Evolutionary conservation across 2,329 filamentous ascomycete species (phyloP), one percentile per base, ranked within the genome.

Genomic region (Ophiostoma pallidulum): DNA sequence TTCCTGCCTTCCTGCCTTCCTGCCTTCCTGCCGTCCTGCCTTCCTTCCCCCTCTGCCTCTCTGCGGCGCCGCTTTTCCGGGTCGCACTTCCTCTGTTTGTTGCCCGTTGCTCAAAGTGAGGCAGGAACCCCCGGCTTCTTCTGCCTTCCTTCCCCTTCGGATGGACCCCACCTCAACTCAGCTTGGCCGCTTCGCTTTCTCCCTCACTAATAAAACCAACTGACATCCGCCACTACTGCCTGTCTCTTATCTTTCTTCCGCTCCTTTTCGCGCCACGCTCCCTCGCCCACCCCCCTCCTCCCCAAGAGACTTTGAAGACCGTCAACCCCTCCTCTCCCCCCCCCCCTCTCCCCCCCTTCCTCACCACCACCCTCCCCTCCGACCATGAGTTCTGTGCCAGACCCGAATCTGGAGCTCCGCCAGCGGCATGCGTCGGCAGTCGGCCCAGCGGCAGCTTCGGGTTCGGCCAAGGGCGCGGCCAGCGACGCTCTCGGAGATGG

Each of bases 301-400:
- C 24, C 20, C 14, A 16, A 14, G 7, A 35, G 19, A 22, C 37
- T 42, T 38, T 31, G 37, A 24, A 19, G 18, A 24, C n/a, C n/a
- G n/a, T n/a, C n/a, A n/a, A n/a, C n/a, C n/a, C n/a, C 12, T 31
- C 12, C 13, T 41, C 16, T 42, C 36, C 13, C 29, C 20, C 29
- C 26, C 35, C 40, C 19, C 33, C 16, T 37, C 35, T 45, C 22
- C 8, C 33, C 41, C 35, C 35, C 16, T 26, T 32, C 46, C 31
- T 26, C 31, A 31, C 26, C 33, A 9, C 19, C 40, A 29, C 18
- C n/a, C 36, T 14, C 32, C 33, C 7, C 16, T 31, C 39, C 29
- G 20, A 50, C 42, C 19, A 51, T 51, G 50, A 51, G 46, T 29
- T 28, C 50, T 47, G 46, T 35, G 32, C 46, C 46, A 20, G 50